Conservation (phyloP, 306 rosid species). For the Medicago lupulina region DNA sequence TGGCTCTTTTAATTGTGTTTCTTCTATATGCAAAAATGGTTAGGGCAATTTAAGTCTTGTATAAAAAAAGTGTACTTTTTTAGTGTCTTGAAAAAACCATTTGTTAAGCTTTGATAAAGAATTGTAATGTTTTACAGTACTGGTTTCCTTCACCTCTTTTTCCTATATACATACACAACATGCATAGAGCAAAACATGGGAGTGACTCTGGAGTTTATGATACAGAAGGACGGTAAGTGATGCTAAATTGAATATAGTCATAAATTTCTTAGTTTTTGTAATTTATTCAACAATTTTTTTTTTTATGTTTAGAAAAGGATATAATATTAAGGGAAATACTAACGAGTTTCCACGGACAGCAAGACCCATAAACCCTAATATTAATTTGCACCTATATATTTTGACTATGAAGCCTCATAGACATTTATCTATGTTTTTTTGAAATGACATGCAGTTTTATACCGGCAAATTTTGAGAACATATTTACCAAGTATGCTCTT, state of each 20-base stretch:
- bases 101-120: not conserved
- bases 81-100: too few relatives aligned
- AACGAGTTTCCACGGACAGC: too few relatives aligned
- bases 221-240: conserved; percentile 80
- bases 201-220: conserved; percentile 85
- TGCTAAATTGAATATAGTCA: not conserved
- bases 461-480: conserved; percentile 71
- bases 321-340: too few relatives aligned
- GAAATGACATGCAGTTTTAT: conserved; percentile 35
- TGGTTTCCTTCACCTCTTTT: conserved; percentile 86
- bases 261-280: too few relatives aligned
- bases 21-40: too few relatives aligned
- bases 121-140: conserved; percentile 44
- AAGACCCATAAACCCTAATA: too few relatives aligned
- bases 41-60: too few relatives aligned
- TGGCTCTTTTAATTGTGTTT: too few relatives aligned
- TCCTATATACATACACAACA: conserved; percentile 71
- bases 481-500: conserved; percentile 75
- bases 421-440: not conserved
- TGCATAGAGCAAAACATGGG: conserved; percentile 80
- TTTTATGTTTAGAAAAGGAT: too few relatives aligned
- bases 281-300: too few relatives aligned
- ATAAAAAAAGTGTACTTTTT: too few relatives aligned
- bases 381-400: too few relatives aligned
- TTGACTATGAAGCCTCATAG: not conserved